A percentile compares a stretch with the other conserved stretches of the same genome.
These are phyloP conservation scores for Gracilaria caudata DNA, from an alignment of 23 red algal genomes.

Conservation along the genomic window DNA sequence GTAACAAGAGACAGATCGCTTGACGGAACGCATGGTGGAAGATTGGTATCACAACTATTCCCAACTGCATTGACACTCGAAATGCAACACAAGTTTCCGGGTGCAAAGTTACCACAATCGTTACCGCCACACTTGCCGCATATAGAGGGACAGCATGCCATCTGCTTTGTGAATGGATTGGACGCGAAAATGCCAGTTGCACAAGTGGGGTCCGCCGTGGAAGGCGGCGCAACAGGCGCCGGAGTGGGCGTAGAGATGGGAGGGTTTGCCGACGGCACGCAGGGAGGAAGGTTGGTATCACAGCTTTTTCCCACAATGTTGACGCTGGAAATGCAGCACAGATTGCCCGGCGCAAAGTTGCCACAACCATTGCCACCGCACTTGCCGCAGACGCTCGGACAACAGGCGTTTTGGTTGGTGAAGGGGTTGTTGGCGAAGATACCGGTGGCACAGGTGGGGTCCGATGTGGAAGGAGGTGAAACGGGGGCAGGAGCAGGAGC, in stretches of 20 bases:
- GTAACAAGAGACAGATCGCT: slow-evolving; percentile 22
- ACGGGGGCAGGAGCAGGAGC: not conserved
- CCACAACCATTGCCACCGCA: slow-evolving; percentile 51
- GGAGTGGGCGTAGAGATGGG: not conserved
- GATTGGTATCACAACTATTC: slow-evolving; percentile 36
- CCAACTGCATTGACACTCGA: slow-evolving; percentile 22
- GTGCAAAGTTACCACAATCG: slow-evolving; percentile 18
- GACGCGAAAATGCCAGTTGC: slow-evolving; percentile 45
- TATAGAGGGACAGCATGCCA: slow-evolving; percentile 40
- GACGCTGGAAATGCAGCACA: slow-evolving; percentile 59
- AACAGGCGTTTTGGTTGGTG: slow-evolving; percentile 62
- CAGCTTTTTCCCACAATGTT: slow-evolving; percentile 11
- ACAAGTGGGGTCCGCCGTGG: slow-evolving; percentile 41
- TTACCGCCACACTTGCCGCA: slow-evolving; percentile 60
- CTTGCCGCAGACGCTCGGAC: slow-evolving; percentile 34
- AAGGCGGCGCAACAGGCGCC: not conserved
- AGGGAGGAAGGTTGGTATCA: slow-evolving; percentile 38
- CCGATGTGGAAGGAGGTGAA: not conserved
- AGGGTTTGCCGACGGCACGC: slow-evolving; percentile 35
- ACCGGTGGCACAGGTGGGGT: slow-evolving; percentile 45
- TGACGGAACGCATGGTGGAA: slow-evolving; percentile 59
- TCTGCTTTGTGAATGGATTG: slow-evolving; percentile 35
- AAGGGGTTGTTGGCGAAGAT: slow-evolving; percentile 33
- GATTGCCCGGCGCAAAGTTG: slow-evolving; percentile 29
- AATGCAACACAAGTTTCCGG: slow-evolving; percentile 55